phyloP scores from a whole-genome alignment of 169 alveolate species.

The Plasmodium yoelii region DNA sequence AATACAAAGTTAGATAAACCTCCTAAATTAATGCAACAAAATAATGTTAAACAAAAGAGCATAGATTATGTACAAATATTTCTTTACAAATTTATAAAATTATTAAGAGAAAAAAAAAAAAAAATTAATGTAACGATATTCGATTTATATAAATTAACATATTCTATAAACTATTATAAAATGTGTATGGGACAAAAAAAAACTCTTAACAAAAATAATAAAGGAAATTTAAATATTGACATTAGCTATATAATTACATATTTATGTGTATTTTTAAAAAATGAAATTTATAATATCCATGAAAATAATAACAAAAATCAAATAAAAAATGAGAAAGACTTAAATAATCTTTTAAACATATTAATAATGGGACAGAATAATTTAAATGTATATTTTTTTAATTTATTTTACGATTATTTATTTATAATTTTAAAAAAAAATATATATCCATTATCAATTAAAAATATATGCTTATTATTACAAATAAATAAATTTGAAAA shows the following conservation, averaged over 20 bases:
- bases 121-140: not conserved
- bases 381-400: conserved; percentile 39
- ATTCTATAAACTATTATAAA: conserved; percentile 36
- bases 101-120: not conserved
- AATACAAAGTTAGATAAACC: not conserved
- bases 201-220: no score
- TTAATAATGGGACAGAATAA: conserved; percentile 18
- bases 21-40: not conserved
- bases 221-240: no score
- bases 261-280: conserved; percentile 49
- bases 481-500: conserved; percentile 37
- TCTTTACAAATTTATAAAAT: conserved; percentile 10
- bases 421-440: conserved; percentile 29
- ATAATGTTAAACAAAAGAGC: not conserved
- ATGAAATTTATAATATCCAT: conserved; percentile 23
- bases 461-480: conserved; percentile 54
- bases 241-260: conserved; percentile 32
- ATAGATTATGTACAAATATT: conserved; percentile 39
- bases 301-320: conserved; percentile 15
- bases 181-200: not conserved
- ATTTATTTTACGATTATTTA: conserved; percentile 38
- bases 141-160: conserved; percentile 55
- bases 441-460: conserved; percentile 20
- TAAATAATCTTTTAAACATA: conserved; percentile 35
- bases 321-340: conserved; percentile 8